A percentile compares a stretch with the other conserved stretches of the same genome.
Evolutionary conservation across 2,329 filamentous ascomycete species (phyloP).

Genomic region (Knufia petricola): DNA sequence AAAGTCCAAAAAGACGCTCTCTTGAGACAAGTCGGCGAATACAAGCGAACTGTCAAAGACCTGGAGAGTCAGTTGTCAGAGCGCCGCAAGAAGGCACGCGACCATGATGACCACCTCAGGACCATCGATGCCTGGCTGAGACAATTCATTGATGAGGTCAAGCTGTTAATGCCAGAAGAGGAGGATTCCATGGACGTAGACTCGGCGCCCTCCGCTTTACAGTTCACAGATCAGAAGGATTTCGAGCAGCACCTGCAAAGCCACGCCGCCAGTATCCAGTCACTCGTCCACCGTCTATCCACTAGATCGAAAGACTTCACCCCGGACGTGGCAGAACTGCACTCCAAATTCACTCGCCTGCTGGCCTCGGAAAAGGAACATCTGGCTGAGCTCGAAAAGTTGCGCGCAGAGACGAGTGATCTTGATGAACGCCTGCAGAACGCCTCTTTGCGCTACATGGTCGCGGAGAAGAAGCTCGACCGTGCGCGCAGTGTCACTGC

Average conservation of each 20-base stretch:
- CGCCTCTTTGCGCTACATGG: constrained; percentile 83
- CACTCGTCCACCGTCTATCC: constrained; percentile 62
- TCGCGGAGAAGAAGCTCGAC: constrained; percentile 90
- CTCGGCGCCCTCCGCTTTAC: constrained; percentile 43
- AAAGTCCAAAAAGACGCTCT: constrained; percentile 94
- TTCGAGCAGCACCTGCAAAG: constrained; percentile 74
- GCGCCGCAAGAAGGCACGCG: constrained; percentile 62
- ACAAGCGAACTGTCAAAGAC: constrained; percentile 78
- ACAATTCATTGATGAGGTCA: constrained; percentile 59
- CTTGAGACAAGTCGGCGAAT: constrained; percentile 94
- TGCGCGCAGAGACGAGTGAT: constrained; percentile 70
- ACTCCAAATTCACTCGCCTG: constrained; percentile 63
- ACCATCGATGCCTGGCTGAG: constrained; percentile 88
- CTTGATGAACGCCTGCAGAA: constrained; percentile 78
- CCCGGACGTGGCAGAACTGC: constrained; percentile 62
- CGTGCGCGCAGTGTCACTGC: constrained; percentile 80
- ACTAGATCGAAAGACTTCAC: constrained; percentile 36
- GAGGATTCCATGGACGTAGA: constrained; percentile 23
- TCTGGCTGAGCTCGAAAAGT: constrained; percentile 63
- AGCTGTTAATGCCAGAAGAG: constrained; percentile 22
- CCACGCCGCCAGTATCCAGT: constrained; percentile 66
- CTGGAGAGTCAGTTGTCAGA: constrained; percentile 74
- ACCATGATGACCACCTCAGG: constrained; percentile 88
- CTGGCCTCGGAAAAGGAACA: constrained; percentile 76
- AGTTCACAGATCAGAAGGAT: constrained; percentile 45